Evolutionary conservation across 768 basidiomycete genomes (phyloP), one percentile per base, ranked within the genome.

Genomic region (Trametes coccinea): DNA sequence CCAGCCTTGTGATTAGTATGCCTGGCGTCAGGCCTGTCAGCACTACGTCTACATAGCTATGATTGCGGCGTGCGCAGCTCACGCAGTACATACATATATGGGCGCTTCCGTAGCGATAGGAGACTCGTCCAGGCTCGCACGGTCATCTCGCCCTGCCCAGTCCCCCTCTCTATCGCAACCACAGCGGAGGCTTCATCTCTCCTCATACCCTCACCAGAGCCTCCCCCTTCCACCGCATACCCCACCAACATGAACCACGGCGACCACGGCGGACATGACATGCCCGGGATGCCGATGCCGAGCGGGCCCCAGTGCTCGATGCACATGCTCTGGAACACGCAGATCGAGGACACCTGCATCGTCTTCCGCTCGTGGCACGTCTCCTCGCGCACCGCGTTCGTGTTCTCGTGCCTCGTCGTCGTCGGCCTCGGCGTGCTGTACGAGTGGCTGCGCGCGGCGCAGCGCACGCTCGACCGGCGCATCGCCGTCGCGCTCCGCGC

Each of bases 321-420:
- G 86, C 77, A 90, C 73, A 93, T 93, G 92, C 84, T 93, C 67
- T 93, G 90, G 89, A 92, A 92, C 75, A 89, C 89, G 41, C 84
- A 92, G 57, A 82, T 91, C 67, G 74, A 86, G 71, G 80, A 91
- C 75, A 91, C 90, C 47, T 93, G 91, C 76, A 79, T 93, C 74
- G 87, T 94, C 75, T 92, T 93, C 77, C 76, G 70, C 13, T 79
- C 81, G 63, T 94, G 92, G 90, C 90, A 92, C 76, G 84, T 94
- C 67, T 76, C 69, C 62, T 81, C 86, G 27, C 75, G 71, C 52
- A 63, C 77, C 60, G 73, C 76, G 29, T 92, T 95, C 71, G 63
- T 86, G 62, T 63, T 87, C 61, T 92, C 90, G 29, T 87, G 84
- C 73, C 46, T 86, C 63, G 81, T 77, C 57, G 85, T 94, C 73